Evolutionary conservation across 2,329 filamentous ascomycete genomes (phyloP).

Genomic region (Mollisiaceae sp.): DNA sequence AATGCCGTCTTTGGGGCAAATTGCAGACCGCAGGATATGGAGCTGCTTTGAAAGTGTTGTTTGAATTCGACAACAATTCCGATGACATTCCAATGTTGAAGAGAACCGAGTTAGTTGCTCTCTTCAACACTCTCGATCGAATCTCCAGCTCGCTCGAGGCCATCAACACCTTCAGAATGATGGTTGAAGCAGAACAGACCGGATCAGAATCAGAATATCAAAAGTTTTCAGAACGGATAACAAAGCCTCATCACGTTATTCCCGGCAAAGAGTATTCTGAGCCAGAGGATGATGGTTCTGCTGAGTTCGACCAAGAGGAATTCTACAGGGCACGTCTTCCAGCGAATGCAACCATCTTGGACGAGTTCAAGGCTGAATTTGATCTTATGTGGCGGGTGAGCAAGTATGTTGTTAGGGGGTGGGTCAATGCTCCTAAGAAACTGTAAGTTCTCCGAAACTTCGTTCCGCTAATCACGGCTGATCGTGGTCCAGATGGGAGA

Average conservation of each 20-base stretch:
- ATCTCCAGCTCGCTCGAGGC: constrained; percentile 81
- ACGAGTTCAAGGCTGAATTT: constrained; percentile 69
- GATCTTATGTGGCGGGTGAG: constrained; percentile 64
- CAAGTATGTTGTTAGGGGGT: constrained; percentile 71
- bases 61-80: constrained; percentile 77
- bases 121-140: constrained; percentile 92
- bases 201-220: constrained; percentile 6
- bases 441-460: constrained; percentile 62
- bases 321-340: constrained; percentile 38
- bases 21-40: constrained; percentile 94
- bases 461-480: constrained; percentile 16
- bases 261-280: constrained; percentile 28
- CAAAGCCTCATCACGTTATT: constrained; percentile 51
- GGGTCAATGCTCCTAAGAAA: constrained; percentile 69
- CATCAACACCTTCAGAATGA: constrained; percentile 70
- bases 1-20: constrained; percentile 98
- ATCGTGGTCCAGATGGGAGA: constrained; percentile 50
- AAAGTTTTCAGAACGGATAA: constrained; percentile 33
- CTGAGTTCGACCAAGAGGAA: constrained; percentile 44
- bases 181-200: constrained; percentile 50
- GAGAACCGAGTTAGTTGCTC: constrained; percentile 88
- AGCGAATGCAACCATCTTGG: constrained; percentile 53
- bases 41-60: constrained; percentile 91
- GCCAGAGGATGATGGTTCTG: constrained; percentile 43
- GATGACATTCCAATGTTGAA: constrained; percentile 72